Evolutionary conservation across 805 yeast genomes (phyloP).

Genomic region (Yamadazyma paraphyllophila): DNA sequence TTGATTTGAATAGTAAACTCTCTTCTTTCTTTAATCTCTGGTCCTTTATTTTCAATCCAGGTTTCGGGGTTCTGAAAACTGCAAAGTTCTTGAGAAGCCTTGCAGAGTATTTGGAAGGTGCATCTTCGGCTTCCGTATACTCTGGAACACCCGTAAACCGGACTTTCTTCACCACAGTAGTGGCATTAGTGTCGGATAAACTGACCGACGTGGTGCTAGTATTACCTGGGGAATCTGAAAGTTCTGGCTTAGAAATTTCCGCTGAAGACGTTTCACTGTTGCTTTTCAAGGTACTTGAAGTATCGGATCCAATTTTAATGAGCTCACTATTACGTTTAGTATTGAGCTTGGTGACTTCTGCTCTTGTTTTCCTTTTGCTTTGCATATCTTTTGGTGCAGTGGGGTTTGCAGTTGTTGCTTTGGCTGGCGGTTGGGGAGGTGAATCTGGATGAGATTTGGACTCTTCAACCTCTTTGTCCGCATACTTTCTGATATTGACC

Average conservation of each 20-base stretch:
- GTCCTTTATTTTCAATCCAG: slow-evolving; percentile 32
- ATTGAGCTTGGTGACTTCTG: slow-evolving; percentile 26
- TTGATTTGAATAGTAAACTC: slow-evolving; percentile 29
- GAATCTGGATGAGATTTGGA: neutral
- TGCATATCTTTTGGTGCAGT: neutral
- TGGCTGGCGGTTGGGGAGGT: neutral
- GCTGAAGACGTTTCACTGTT: neutral
- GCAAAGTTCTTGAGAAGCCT: slow-evolving; percentile 40
- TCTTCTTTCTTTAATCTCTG: slow-evolving; percentile 39
- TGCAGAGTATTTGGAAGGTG: slow-evolving; percentile 43
- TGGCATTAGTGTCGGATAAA: neutral
- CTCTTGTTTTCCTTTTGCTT: slow-evolving; percentile 17
- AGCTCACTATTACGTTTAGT: slow-evolving; percentile 30
- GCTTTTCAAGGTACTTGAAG: neutral
- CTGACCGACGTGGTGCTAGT: neutral
- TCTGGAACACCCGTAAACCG: slow-evolving; percentile 53
- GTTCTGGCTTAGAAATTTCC: neutral
- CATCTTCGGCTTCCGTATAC: slow-evolving; percentile 53
- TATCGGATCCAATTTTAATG: neutral
- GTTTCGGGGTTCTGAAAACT: slow-evolving; percentile 24
- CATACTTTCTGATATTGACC: slow-evolving; percentile 15
- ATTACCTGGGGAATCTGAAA: neutral
- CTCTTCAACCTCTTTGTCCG: slow-evolving; percentile 7
- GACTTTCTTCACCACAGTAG: slow-evolving; percentile 37
- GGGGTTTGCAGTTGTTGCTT: neutral